Evolutionary conservation across 805 yeast species (phyloP), one percentile per base, ranked within the genome.

Genomic region (Yamadazyma scolyti): DNA sequence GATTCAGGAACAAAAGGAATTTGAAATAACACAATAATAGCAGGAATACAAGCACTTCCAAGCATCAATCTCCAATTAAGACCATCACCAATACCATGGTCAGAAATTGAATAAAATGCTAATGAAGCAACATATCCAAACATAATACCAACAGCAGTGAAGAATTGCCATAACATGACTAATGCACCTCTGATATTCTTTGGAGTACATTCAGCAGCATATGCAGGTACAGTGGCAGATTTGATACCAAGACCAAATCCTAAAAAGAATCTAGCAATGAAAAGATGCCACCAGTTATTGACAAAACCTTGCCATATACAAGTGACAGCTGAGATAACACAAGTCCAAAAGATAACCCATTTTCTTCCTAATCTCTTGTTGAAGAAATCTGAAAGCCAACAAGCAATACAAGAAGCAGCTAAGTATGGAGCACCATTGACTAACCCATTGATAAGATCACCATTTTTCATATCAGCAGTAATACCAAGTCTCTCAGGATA

Each of bases 141-240:
- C 73, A 76, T 73, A 40, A 80, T 77, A 37, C 87, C 87, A 31
- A 79, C 73, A 2, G 86, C 85, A n/a, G 84, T 78, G 65, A 78
- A 79, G 45, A 77, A 75, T 58, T 80, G 86, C 82, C 84, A 79
- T 57, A 75, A 62, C 80, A 79, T 77, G 28, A 77, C 77, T 37
- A 80, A 59, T 1, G 83, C 74, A 28, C 87, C 87, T 48, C 86
- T 64, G 23, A 73, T 68, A 9, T 57, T 56, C 9, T 73, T 72
- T 1, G 83, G 83, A 7, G 77, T 49, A 45, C 77, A 70, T 48
- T 78, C 85, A 10, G 83, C 81, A 17, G 78, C 68, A 42, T 73
- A 77, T 9, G 81, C 76, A 4, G 87, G 85, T 6, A 77, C 82
- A 10, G 82, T 77, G 16, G 83, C 73, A 3, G 82, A 77, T 43